Percentiles rank a stretch among this genome's conserved stretches.
These are phyloP conservation scores for Penicillium brasilianum DNA, from an alignment of 2,329 filamentous ascomycete species.

Conservation along the genomic window DNA sequence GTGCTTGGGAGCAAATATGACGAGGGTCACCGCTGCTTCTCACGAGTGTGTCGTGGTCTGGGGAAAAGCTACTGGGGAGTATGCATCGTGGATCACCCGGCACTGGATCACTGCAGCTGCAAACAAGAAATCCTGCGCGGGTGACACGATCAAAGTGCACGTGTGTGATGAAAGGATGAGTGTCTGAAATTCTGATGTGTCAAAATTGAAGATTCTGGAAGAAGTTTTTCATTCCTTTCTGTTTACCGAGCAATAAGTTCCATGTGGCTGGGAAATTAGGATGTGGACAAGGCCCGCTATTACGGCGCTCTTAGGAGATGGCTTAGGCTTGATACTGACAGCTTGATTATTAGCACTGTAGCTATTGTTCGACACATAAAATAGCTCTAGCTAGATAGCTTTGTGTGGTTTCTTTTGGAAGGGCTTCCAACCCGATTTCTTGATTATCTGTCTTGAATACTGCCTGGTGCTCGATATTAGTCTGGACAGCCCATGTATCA, in stretches of 20 bases:
- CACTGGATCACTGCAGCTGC: conserved; percentile 1
- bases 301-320: neutral
- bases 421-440: no score
- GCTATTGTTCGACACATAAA: neutral
- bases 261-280: conserved; percentile 18
- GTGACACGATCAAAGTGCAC: conserved; percentile 8
- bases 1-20: neutral
- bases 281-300: conserved; percentile 10
- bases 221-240: neutral
- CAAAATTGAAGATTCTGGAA: conserved; percentile 3
- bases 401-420: neutral
- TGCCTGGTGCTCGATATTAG: no score
- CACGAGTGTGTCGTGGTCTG: neutral
- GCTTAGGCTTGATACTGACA: neutral
- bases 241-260: neutral
- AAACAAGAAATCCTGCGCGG: neutral
- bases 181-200: conserved; percentile 11
- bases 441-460: no score
- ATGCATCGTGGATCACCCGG: conserved; percentile 24
- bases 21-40: conserved; percentile 20
- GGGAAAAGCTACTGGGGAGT: conserved; percentile 10
- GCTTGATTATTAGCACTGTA: no score
- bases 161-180: conserved; percentile 1
- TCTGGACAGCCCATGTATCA: neutral
- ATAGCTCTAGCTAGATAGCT: neutral